Percentiles rank a stretch among this genome's conserved stretches.
Conservation (phyloP, 345 rosid genomes). For the Boechera divaricarpa region DNA sequence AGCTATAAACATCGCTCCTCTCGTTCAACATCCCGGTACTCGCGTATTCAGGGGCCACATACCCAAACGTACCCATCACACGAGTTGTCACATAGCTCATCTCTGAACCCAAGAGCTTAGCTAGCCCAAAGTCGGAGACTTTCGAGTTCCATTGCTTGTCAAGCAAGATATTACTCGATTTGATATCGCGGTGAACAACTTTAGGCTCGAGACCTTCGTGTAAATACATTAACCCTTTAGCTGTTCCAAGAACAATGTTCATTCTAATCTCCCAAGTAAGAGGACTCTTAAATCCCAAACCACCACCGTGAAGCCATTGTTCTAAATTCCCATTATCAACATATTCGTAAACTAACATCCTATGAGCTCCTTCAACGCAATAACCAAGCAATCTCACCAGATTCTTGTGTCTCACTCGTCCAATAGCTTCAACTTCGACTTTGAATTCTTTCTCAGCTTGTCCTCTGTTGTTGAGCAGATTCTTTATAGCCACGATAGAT, state of each 20-base stretch:
- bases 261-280: conserved; percentile 88
- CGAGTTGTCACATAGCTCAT: conserved; percentile 90
- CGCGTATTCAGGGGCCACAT: conserved; percentile 98
- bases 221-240: conserved; percentile 85
- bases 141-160: conserved; percentile 89
- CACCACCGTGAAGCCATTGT: conserved; percentile 94
- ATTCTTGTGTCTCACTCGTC: conserved; percentile 93
- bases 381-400: conserved; percentile 94
- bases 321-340: conserved; percentile 91
- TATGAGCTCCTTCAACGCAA: conserved; percentile 97
- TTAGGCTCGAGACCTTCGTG: conserved; percentile 96
- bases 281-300: conserved; percentile 68
- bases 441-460: conserved; percentile 98
- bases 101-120: conserved; percentile 89
- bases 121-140: conserved; percentile 89
- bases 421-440: conserved; percentile 97
- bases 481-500: conserved; percentile 77
- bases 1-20: conserved; percentile 93
- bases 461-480: conserved; percentile 92
- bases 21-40: conserved; percentile 99
- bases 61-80: conserved; percentile 97
- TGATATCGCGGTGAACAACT: conserved; percentile 88
- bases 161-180: conserved; percentile 91
- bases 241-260: conserved; percentile 79
- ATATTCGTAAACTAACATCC: conserved; percentile 94